These are phyloP conservation scores for Ceratocystis albifundus DNA, from an alignment of 2,329 filamentous ascomycete genomes.

Conservation along the genomic window DNA sequence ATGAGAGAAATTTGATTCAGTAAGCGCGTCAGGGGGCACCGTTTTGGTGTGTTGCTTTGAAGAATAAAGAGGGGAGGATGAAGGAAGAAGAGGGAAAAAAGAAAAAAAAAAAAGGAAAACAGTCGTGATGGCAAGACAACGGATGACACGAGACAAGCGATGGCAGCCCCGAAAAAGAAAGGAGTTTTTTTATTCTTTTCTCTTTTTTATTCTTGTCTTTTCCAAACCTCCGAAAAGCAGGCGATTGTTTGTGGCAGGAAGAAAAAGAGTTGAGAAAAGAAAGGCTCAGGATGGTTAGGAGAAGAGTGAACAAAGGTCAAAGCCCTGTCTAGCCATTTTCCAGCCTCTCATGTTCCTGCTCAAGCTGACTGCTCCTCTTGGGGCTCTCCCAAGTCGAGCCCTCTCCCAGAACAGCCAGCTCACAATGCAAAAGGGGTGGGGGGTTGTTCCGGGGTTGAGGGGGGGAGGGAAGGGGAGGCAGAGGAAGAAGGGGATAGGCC, in stretches of 20 bases:
- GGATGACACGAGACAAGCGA: background rate
- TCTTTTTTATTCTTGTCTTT: background rate
- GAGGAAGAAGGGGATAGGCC: background rate
- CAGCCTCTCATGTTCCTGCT: background rate
- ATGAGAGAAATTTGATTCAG: constrained; percentile 4
- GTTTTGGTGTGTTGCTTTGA: background rate
- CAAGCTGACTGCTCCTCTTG: background rate
- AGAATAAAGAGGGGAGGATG: background rate
- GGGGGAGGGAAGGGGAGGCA: no score
- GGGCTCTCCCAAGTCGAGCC: background rate
- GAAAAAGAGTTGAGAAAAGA: constrained; percentile 9
- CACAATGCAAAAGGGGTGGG: constrained; percentile 3
- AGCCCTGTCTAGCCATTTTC: background rate
- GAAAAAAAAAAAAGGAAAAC: background rate
- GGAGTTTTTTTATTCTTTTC: no score
- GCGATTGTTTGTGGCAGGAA: background rate
- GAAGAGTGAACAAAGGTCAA: background rate
- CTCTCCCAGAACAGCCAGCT: background rate
- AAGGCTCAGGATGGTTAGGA: background rate
- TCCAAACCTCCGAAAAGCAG: background rate
- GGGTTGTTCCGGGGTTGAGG: constrained; percentile 6
- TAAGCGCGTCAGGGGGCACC: background rate
- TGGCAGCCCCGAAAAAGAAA: background rate
- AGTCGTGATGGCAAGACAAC: constrained; percentile 2
- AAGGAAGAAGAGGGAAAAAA: no score